These are phyloP conservation scores for Coprinellus micaceus DNA, from an alignment of 768 basidiomycete genomes.

Conservation along the genomic window DNA sequence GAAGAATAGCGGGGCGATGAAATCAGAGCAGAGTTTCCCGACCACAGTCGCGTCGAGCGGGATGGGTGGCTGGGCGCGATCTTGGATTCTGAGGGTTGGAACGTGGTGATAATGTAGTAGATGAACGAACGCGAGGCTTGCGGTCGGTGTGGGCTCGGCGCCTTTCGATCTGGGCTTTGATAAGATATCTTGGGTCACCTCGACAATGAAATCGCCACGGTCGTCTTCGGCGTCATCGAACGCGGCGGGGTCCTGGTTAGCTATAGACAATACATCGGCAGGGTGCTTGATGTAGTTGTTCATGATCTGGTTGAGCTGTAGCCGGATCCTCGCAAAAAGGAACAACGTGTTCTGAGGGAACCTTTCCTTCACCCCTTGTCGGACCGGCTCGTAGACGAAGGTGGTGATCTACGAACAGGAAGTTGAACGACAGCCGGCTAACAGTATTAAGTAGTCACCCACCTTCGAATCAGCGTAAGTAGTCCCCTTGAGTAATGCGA, in stretches of 20 bases:
- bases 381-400: constrained; percentile 46
- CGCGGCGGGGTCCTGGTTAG: no score
- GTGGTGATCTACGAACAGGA: constrained; percentile 51
- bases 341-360: no score
- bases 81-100: constrained; percentile 31
- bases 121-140: constrained; percentile 18
- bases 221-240: no score
- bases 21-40: constrained; percentile 27
- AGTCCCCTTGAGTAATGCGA: constrained; percentile 49
- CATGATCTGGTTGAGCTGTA: background rate
- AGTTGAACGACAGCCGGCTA: background rate
- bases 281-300: background rate
- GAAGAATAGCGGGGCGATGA: constrained; percentile 40
- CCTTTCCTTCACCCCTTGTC: background rate
- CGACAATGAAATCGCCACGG: no score
- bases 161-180: background rate
- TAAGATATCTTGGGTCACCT: background rate
- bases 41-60: constrained; percentile 26
- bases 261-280: background rate
- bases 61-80: constrained; percentile 34
- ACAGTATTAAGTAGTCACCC: background rate
- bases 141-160: constrained; percentile 11
- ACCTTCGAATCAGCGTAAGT: constrained; percentile 67
- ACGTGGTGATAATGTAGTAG: constrained; percentile 31
- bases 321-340: no score